Evolutionary conservation across 148 eudicot species (phyloP), one percentile per base, ranked within the genome.

Genomic region (Vaccinium myrtillus): DNA sequence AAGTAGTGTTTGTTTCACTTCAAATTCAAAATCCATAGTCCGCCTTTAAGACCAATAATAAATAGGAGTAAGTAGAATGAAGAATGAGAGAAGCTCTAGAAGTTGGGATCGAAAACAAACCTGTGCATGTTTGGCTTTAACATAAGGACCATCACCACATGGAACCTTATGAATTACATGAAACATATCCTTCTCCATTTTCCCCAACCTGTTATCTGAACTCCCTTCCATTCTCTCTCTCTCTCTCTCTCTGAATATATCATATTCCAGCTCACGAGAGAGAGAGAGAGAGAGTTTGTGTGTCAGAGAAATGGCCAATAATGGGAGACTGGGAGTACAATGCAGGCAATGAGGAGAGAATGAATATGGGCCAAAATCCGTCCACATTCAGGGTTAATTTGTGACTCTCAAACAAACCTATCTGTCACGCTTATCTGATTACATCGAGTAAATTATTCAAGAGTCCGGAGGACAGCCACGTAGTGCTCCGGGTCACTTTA

Each of bases 61-160:
- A 50, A 0, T 43, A n/a, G n/a, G n/a, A n/a, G n/a, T n/a, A 43
- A 43, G 0, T 23, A 23, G 70, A 10, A 65, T 9, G 70, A 63
- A 21, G 81, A 55, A 67, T 32, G 70, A 58, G 82, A 80, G 73
- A 59, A 39, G 19, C 21, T 10, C 4, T 11, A 30, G 36, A 30
- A 39, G 25, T 14, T 36, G 48, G n/a, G 21, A 30, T n/a, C 25
- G 46, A 43, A 43, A 2, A 74, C 77, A 18, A 61, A 96, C 97
- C 95, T 94, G 98, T 75, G 95, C 94, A 89, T 93, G 95, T 89
- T 96, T 96, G 54, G 99, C 99, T 69, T 91, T 92, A 87, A 91
- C 99, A 86, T 94, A 94, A 87, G 96, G 98, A 32, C 98, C 94
- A 88, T 95, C 93, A 27, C 95, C 97, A 58, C 91, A 89, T 56